Conservation (phyloP, 257 asterid species). For the Solanum virginianum region DNA sequence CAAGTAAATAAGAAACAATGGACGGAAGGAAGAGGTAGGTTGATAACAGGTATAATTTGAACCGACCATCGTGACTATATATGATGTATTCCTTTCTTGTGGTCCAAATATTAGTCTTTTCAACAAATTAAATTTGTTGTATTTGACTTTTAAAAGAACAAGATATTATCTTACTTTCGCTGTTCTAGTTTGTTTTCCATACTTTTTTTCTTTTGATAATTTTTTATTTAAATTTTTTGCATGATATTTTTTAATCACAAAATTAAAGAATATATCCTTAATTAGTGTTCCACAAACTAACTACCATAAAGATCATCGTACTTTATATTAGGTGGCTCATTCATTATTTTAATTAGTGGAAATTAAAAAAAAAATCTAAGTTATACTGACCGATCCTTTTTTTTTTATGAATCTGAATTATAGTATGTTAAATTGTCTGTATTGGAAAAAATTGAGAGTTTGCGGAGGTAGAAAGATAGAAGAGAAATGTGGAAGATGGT, state of each 20-base stretch:
- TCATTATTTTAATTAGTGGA: not conserved
- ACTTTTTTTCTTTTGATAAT: not conserved
- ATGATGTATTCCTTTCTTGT: not conserved
- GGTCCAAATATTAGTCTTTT: not conserved
- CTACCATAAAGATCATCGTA: not conserved
- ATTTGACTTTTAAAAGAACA: not conserved
- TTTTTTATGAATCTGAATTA: too few species aligned
- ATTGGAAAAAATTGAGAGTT: too few species aligned
- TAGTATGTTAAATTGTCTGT: too few species aligned
- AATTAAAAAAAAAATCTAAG: too few species aligned
- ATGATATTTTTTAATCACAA: too few species aligned
- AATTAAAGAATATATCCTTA: not conserved
- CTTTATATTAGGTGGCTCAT: not conserved
- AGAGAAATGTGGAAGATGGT: too few species aligned
- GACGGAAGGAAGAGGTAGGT: too few species aligned
- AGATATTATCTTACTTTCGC: not conserved
- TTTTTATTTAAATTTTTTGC: not conserved
- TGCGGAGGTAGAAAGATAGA: too few species aligned
- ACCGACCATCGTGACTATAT: not conserved
- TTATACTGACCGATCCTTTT: too few species aligned
- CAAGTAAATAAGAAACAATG: too few species aligned
- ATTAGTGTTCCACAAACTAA: not conserved
- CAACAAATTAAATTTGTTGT: not conserved
- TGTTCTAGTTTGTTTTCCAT: too few species aligned
- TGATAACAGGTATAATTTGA: not conserved